Percentiles rank a stretch among this genome's conserved stretches.
phyloP scores from a whole-genome alignment of 2,329 filamentous ascomycete species.

The Phyllachora maydis region DNA sequence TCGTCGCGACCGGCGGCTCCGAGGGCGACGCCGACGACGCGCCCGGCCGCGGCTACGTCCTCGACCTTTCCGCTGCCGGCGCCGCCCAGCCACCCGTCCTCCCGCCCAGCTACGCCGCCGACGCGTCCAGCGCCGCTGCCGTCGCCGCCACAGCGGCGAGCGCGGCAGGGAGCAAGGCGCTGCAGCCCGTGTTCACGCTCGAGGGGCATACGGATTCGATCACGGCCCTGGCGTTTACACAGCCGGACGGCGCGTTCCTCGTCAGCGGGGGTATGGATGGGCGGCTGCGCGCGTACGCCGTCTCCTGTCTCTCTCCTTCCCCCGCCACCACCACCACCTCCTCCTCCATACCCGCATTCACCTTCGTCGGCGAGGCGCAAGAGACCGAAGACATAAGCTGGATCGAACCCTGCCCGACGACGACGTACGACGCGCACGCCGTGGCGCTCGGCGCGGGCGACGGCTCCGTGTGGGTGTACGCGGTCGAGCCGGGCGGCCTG shows the following conservation, averaged over 20 bases:
- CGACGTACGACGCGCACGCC: constrained; percentile 54
- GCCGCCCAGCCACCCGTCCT: constrained; percentile 48
- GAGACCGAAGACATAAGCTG: constrained; percentile 95
- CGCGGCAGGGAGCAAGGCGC: constrained; percentile 22
- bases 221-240: constrained; percentile 68
- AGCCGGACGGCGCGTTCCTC: constrained; percentile 64
- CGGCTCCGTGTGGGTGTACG: constrained; percentile 90
- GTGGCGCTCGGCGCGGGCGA: constrained; percentile 77
- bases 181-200: constrained; percentile 50
- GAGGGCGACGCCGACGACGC: constrained; percentile 36
- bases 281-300: constrained; percentile 49
- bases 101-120: constrained; percentile 53
- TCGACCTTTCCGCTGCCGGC: constrained; percentile 49
- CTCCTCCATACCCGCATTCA: constrained; percentile 18
- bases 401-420: constrained; percentile 55
- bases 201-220: constrained; percentile 88
- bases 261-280: constrained; percentile 83
- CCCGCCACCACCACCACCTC: constrained; percentile 20
- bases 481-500: constrained; percentile 53
- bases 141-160: constrained; percentile 5
- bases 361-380: constrained; percentile 55
- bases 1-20: constrained; percentile 72
- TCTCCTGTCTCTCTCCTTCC: too few relatives aligned
- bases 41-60: constrained; percentile 66
- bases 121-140: constrained; percentile 34